phyloP scores from a whole-genome alignment of 2,329 filamentous ascomycete species.

The Rutstroemia sp. region DNA sequence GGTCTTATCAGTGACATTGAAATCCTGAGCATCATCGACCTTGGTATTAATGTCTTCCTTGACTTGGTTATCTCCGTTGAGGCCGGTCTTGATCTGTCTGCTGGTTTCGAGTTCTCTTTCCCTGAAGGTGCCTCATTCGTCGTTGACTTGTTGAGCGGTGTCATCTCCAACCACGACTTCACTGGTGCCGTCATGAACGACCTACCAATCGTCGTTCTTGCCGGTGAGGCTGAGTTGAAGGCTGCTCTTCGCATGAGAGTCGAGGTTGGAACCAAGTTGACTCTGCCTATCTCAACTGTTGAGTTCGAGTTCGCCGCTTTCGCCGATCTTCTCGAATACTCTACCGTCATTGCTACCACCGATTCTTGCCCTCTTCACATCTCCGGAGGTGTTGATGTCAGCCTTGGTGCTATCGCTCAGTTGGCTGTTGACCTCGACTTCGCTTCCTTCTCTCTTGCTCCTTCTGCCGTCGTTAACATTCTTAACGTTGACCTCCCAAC shows the following conservation, averaged over 20 bases:
- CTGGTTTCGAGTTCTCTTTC: slow-evolving; percentile 22
- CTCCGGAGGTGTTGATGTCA: slow-evolving; percentile 14
- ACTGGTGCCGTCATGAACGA: slow-evolving; percentile 12
- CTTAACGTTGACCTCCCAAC: slow-evolving; percentile 2
- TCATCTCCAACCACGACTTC: slow-evolving; percentile 18
- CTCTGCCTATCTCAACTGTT: slow-evolving; percentile 16
- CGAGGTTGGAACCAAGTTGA: slow-evolving; percentile 19
- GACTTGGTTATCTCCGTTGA: slow-evolving; percentile 20
- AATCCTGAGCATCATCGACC: slow-evolving; percentile 15
- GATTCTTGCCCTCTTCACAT: slow-evolving; percentile 12
- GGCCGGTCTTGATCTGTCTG: slow-evolving; percentile 16
- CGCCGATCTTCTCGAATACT: slow-evolving; percentile 20
- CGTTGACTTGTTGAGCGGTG: slow-evolving; percentile 19
- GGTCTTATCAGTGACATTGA: slow-evolving; percentile 11
- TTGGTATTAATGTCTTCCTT: slow-evolving; percentile 18
- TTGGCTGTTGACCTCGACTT: slow-evolving; percentile 18
- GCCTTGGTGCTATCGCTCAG: slow-evolving; percentile 19
- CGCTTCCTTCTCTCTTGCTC: slow-evolving; percentile 12
- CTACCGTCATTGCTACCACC: slow-evolving; percentile 12
- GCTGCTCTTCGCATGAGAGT: slow-evolving; percentile 19
- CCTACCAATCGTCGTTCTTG: slow-evolving; percentile 16
- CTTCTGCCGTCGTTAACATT: slow-evolving; percentile 13
- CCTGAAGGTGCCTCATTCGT: slow-evolving; percentile 19
- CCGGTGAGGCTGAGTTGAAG: slow-evolving; percentile 17
- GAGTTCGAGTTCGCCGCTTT: slow-evolving; percentile 19